Evolutionary conservation across 257 asterid genomes (phyloP).

Genomic region (Jacaranda copaia): DNA sequence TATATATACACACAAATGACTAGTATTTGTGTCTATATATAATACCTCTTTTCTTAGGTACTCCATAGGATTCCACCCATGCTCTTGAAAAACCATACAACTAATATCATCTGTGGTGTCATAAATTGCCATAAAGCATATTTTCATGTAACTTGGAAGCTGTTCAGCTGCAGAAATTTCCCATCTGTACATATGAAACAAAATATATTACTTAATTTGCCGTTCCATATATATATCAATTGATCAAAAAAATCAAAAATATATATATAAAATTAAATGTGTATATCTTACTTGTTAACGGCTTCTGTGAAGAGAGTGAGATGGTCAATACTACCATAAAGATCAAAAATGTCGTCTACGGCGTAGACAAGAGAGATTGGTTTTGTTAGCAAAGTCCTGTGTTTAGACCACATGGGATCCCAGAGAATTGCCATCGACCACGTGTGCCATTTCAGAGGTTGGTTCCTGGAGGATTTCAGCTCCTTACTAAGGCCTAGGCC

Average conservation of each 20-base stretch:
- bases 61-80: constrained; percentile 25
- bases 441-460: constrained; percentile 42
- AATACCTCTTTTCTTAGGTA: constrained; percentile 10
- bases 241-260: neutral
- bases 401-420: constrained; percentile 30
- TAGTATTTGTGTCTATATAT: neutral
- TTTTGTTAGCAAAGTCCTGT: constrained; percentile 35
- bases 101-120: constrained; percentile 29
- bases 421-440: constrained; percentile 32
- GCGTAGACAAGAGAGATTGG: constrained; percentile 39
- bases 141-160: constrained; percentile 35
- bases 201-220: too few relatives aligned
- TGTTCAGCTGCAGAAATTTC: constrained; percentile 20
- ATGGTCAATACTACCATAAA: constrained; percentile 27
- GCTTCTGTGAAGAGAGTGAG: constrained; percentile 40
- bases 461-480: constrained; percentile 32
- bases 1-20: too few relatives aligned
- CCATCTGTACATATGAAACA: constrained; percentile 20
- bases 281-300: constrained; percentile 39
- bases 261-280: neutral
- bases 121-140: constrained; percentile 26
- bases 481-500: constrained; percentile 39
- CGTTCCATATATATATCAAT: neutral
- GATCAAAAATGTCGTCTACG: constrained; percentile 42
- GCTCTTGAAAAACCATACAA: neutral